Base-by-base conservation (phyloP, 495 filamentous ascomycete genomes). In the Monascus purpureus region DNA sequence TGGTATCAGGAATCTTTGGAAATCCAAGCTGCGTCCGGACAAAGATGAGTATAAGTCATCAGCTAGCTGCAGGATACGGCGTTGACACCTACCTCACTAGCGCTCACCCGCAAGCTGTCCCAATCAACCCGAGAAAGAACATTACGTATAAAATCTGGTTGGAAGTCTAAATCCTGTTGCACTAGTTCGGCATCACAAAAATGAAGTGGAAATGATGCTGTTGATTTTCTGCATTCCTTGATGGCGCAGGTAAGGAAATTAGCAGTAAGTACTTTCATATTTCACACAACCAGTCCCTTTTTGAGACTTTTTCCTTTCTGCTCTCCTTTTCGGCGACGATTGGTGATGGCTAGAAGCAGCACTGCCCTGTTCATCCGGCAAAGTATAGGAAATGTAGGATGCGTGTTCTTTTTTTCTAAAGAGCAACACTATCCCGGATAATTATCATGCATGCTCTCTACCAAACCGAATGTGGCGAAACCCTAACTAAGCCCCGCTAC, bases 191-290 rank as follows among this genome's bases (percentile, higher is more conserved):
- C 87, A 39, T 95, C 86, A 32, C 73, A 72, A 29, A 88, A 87
- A 52, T 95, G 92, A 13, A 96, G 66, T 0, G 92, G 87, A 45
- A 93, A 95, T 7, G 86, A 79, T 20, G 64, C 55, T 7, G 75
- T 53, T 6, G 72, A 71, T 33, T 75, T 61, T 57, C 93, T 93
- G 77, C 90, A 99, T 22, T 80, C 57, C 58, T 93, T 93, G 44
- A 93, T 78, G 13, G 90, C 87, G 68, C 90, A 99, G 37, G 84
- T 87, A 45, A 99, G 68, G 55, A 96, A 99, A 59, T 96, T 96
- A 43, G 88, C 79, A 29, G 87, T 96, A 28, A 99, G 72, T 38
- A 99, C 62, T 57, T 96, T 99, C 90, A 99, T 95, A 26, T n/a
- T 29, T 29, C 8, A 6, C 6, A 13, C 13, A 29, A 8, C 7